Base-by-base conservation (phyloP, 139 green algal species). In the Tetraselmis striata region DNA sequence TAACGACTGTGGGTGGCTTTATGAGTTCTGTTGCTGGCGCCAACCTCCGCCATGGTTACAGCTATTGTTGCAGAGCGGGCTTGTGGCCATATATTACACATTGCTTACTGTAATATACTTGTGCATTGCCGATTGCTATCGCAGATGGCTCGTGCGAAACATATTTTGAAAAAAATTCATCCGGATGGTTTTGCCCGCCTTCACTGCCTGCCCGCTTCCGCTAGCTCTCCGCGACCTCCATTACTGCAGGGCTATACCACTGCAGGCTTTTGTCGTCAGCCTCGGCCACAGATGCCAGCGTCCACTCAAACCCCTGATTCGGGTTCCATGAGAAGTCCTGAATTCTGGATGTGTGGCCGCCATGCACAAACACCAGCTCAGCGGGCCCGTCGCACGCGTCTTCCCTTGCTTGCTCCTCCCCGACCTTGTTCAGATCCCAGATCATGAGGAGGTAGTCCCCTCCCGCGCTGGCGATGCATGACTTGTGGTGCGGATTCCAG, bases 261-360 rank as follows among this genome's bases (percentile, higher is more conserved):
- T 88, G 85, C n/a, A 88, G 76, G 76, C 86, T 80, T 31, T 88
- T 88, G 83, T 88, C 83, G 27, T 88, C 85, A n/a, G n/a, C n/a
- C n/a, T n/a, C n/a, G 2, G 83, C 76, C 23, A 84, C 76, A 24
- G 85, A 86, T 25, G 85, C 59, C 27, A 85, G 59, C 1, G 85
- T 81, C 77, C 80, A 86, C 32, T 88, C 85, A 32, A 18, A 5
- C 11, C 45, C 45, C 11, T 80, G 31, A 79, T 84, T 82, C 23
- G 82, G 67, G 67, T 80, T 86, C 85, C 85, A 88, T 26, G 85
- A 76, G 30, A 88, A 88, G 76, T 87, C 83, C 27, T 28, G 78
- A 22, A 88, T 83, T 1, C 82, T 84, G 29, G 81, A 30, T 5
- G 83, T 86, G 83, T 86, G 83, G 18, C 83, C 83, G 31, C 83